Conservation (phyloP, 108 stramenopile species). For the Nannochloropsis granulata region DNA sequence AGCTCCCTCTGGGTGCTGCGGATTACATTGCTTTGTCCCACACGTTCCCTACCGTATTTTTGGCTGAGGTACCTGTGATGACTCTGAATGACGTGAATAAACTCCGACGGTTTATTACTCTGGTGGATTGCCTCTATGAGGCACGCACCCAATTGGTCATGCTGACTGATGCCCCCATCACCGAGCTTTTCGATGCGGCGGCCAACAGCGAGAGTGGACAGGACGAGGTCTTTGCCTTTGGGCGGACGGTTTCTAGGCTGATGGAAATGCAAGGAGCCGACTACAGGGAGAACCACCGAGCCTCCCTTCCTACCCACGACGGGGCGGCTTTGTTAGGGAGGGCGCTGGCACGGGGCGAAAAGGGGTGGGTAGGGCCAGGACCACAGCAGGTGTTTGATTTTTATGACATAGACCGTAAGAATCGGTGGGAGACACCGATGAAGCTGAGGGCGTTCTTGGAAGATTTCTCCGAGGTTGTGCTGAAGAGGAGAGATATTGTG, state of each 20-base stretch:
- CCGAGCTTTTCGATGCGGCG: constrained; percentile 10
- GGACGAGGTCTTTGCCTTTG: constrained; percentile 91
- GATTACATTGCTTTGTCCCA: constrained; percentile 80
- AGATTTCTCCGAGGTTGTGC: background rate
- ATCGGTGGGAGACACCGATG: background rate
- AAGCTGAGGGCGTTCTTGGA: background rate
- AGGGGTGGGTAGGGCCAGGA: background rate
- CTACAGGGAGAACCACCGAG: constrained; percentile 37
- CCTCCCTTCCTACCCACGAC: background rate
- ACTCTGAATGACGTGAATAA: constrained; percentile 58
- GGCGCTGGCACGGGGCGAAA: background rate
- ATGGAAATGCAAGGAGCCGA: constrained; percentile 70
- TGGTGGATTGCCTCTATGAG: constrained; percentile 95
- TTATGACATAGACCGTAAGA: background rate
- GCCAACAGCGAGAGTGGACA: constrained; percentile 20
- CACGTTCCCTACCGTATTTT: constrained; percentile 56
- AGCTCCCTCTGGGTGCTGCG: constrained; percentile 57
- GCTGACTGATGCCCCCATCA: background rate
- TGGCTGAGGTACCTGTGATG: constrained; percentile 63
- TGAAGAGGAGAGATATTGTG: background rate
- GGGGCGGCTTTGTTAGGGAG: background rate
- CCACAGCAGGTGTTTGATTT: background rate
- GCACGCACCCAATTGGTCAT: constrained; percentile 31
- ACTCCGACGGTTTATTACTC: constrained; percentile 86
- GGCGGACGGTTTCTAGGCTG: constrained; percentile 67